Evolutionary conservation across 257 asterid species (phyloP), one percentile per base, ranked within the genome.

Genomic region (Solanum corneliomulleri): DNA sequence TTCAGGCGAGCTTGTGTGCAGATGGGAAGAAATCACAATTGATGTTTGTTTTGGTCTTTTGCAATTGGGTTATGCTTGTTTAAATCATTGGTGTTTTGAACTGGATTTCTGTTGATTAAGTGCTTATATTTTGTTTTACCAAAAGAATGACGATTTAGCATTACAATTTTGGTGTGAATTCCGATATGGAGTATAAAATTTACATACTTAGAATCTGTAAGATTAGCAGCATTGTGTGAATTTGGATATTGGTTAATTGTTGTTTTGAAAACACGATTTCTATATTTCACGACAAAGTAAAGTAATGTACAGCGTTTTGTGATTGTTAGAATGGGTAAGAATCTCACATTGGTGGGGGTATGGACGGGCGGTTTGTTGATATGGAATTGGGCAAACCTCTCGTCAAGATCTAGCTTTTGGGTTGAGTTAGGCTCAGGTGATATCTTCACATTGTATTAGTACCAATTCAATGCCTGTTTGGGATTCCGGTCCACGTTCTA

Each of bases 121-220:
- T 74, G 49, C 49, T 74, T 74, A 14, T 10, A 11, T 72, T 35
- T 72, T 35, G 0, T 9, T 72, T 18, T 33, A 33, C 3, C 11
- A 7, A 71, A 71, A 18, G 45, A 4, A 71, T 33, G 47, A 20
- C 0, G 49, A 35, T 33, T 72, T 72, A 0, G 80, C 62, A 76
- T 77, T 42, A 0, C 0, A 0, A 75, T 11, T 74, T 75, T 39
- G 49, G 21, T 76, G 83, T 76, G 83, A 42, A 6, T 76, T 42
- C 0, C 0, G 0, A 15, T 14, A 3, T 41, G 23, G 7, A n/a
- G 47, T 75, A 1, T 72, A 1, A 35, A 1, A 8, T 56, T 56
- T 5, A 8, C 15, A 16, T 4, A 33, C 44, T 10, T 15, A 9
- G 29, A 5, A 72, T 5, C 52, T 39, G 5, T 39, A 21, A 41